Evolutionary conservation across 2,329 filamentous ascomycete genomes (phyloP).

Genomic region (Cladobotryum mycophilum): DNA sequence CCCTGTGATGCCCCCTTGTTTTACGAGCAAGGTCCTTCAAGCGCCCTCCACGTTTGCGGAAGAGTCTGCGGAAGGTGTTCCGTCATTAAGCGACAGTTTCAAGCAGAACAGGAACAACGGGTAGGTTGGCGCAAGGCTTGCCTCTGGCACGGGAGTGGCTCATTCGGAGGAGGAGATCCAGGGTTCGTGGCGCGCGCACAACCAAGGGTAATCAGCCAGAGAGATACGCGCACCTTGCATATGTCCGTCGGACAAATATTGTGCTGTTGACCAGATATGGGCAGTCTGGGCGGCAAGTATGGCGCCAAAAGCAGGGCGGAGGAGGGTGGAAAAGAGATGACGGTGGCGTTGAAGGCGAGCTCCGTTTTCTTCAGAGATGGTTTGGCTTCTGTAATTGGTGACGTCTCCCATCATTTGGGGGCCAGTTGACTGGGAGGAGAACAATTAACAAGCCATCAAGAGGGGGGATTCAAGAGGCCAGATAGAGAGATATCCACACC

Average conservation of each 20-base stretch:
- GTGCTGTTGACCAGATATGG: neutral
- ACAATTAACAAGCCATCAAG: no score
- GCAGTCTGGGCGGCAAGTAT: neutral
- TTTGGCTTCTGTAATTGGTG: neutral
- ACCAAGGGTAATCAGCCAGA: neutral
- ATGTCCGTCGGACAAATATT: neutral
- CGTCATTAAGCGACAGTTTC: slow-evolving; percentile 11
- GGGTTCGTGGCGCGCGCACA: no score
- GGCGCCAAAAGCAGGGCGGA: neutral
- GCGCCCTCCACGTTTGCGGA: neutral
- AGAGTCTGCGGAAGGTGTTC: slow-evolving; percentile 8
- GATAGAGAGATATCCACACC: no score
- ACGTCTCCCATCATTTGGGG: neutral
- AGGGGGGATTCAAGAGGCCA: no score
- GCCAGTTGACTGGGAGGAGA: neutral
- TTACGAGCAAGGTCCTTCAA: neutral
- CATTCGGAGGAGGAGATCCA: neutral
- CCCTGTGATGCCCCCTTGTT: neutral
- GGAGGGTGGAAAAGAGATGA: neutral
- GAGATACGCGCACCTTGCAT: neutral
- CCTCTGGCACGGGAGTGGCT: neutral
- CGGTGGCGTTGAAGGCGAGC: neutral
- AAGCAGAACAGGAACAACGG: neutral
- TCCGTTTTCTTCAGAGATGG: neutral
- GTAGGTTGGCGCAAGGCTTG: neutral